Evolutionary conservation across 441 rosid species (phyloP).

Genomic region (Bocquillonia castaneifolia): DNA sequence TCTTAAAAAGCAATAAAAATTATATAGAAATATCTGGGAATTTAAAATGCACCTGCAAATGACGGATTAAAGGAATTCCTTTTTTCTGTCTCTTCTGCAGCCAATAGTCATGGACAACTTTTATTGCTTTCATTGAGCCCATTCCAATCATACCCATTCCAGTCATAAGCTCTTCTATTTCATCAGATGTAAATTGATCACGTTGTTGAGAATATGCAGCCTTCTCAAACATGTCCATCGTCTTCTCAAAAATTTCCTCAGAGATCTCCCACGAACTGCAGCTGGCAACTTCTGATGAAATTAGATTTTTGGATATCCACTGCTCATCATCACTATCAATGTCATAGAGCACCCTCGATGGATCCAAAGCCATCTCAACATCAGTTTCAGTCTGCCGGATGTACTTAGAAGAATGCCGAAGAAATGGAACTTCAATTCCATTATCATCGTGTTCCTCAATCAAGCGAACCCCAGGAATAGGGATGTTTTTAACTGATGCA

Average conservation of each 20-base stretch:
- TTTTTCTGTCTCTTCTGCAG: slow-evolving; percentile 65
- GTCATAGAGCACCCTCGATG: slow-evolving; percentile 72
- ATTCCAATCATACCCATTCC: slow-evolving; percentile 53
- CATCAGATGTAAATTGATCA: slow-evolving; percentile 58
- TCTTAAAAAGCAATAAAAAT: slow-evolving; percentile 1
- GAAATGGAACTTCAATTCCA: slow-evolving; percentile 40
- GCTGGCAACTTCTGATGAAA: slow-evolving; percentile 39
- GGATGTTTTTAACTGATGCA: slow-evolving; percentile 78
- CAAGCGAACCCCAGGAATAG: slow-evolving; percentile 78
- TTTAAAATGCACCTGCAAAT: slow-evolving; percentile 69
- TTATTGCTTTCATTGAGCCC: slow-evolving; percentile 45
- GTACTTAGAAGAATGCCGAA: slow-evolving; percentile 56
- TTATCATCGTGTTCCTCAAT: slow-evolving; percentile 59
- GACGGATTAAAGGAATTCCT: slow-evolving; percentile 89
- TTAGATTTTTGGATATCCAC: slow-evolving; percentile 44
- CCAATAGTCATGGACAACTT: slow-evolving; percentile 64
- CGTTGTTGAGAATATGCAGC: slow-evolving; percentile 65
- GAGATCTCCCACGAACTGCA: slow-evolving; percentile 37
- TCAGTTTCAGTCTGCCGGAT: slow-evolving; percentile 73
- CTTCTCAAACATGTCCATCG: slow-evolving; percentile 80
- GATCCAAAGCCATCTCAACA: slow-evolving; percentile 85
- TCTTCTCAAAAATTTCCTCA: slow-evolving; percentile 69
- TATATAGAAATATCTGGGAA: slow-evolving; percentile 4
- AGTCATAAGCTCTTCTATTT: slow-evolving; percentile 57
- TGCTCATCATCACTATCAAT: slow-evolving; percentile 93